Conservation (phyloP, 345 rosid species). For the Linum trigynum region DNA sequence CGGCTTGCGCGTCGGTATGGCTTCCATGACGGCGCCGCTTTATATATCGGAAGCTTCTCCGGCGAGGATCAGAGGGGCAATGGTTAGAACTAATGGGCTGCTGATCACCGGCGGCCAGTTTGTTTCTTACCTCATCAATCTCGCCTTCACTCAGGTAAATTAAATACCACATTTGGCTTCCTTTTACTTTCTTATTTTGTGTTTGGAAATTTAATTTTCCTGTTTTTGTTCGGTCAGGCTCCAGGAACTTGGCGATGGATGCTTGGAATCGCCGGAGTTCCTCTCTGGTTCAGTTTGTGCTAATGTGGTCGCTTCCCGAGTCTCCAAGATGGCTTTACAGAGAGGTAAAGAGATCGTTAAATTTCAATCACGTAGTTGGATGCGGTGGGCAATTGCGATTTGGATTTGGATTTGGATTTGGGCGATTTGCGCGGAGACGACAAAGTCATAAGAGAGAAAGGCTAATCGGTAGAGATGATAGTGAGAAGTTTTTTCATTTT, state of each 20-base stretch:
- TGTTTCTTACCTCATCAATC: slow-evolving; percentile 70
- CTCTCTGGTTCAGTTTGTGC: slow-evolving; percentile 49
- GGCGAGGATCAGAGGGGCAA: slow-evolving; percentile 80
- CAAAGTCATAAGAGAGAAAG: too few species aligned
- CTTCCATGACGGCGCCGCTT: slow-evolving; percentile 90
- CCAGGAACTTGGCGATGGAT: slow-evolving; percentile 93
- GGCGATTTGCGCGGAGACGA: too few species aligned
- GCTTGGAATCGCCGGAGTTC: slow-evolving; percentile 71
- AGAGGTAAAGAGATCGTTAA: slow-evolving; percentile 18
- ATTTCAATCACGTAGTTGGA: neutral
- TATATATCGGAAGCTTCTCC: slow-evolving; percentile 93
- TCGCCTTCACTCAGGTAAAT: slow-evolving; percentile 56
- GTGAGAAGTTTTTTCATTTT: too few species aligned
- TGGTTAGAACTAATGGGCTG: slow-evolving; percentile 73
- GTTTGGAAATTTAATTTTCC: neutral
- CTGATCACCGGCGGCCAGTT: slow-evolving; percentile 85
- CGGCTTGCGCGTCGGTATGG: slow-evolving; percentile 92
- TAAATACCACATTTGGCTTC: neutral
- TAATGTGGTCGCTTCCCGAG: slow-evolving; percentile 69
- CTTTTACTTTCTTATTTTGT: too few species aligned
- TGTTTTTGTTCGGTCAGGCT: slow-evolving; percentile 23
- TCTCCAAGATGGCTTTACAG: slow-evolving; percentile 85
- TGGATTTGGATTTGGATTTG: too few species aligned
- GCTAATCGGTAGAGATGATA: too few species aligned
- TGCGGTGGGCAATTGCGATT: too few species aligned